phyloP scores from a whole-genome alignment of 2,329 filamentous ascomycete genomes.

The Iodosphaeria phyllophila region DNA sequence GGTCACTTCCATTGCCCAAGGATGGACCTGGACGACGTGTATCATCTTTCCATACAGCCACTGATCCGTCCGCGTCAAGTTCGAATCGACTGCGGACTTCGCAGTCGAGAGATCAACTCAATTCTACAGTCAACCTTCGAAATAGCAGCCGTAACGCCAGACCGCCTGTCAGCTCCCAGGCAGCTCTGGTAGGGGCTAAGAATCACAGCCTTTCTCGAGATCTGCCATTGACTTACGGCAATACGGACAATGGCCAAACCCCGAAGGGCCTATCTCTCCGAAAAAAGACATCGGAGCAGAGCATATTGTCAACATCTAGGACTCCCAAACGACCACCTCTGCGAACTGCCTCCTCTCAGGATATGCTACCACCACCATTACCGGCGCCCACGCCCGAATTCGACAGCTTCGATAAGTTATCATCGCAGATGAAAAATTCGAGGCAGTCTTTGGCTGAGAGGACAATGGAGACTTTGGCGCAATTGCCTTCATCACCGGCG shows the following conservation, averaged over 20 bases:
- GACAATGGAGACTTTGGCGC: constrained; percentile 68
- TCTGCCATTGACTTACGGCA: constrained; percentile 3
- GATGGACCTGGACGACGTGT: constrained; percentile 4
- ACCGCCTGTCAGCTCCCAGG: constrained; percentile 8
- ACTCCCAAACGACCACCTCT: constrained; percentile 3
- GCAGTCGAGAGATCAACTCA: constrained; percentile 11
- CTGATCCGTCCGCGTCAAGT: constrained; percentile 3
- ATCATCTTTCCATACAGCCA: constrained; percentile 5
- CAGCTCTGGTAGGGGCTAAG: constrained; percentile 6
- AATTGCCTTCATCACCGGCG: constrained; percentile 60
- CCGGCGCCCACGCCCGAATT: constrained; percentile 7
- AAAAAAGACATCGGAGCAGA: constrained; percentile 5
- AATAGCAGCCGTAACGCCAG: constrained; percentile 8
- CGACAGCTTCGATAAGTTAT: constrained; percentile 9
- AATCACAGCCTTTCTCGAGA: constrained; percentile 8
- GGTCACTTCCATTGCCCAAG: constrained; percentile 4
- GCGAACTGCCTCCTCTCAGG: constrained; percentile 3
- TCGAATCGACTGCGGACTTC: constrained; percentile 8
- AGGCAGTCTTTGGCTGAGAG: constrained; percentile 58
- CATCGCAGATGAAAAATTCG: constrained; percentile 6
- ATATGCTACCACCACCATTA: constrained; percentile 6
- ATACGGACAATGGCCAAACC: not conserved
- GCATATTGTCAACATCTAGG: constrained; percentile 5
- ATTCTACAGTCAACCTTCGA: constrained; percentile 3
- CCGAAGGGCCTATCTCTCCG: constrained; percentile 5